Percentiles rank a stretch among this genome's conserved stretches.
Evolutionary conservation across 768 basidiomycete genomes (phyloP).

Genomic region (Pulveroboletus sp.): DNA sequence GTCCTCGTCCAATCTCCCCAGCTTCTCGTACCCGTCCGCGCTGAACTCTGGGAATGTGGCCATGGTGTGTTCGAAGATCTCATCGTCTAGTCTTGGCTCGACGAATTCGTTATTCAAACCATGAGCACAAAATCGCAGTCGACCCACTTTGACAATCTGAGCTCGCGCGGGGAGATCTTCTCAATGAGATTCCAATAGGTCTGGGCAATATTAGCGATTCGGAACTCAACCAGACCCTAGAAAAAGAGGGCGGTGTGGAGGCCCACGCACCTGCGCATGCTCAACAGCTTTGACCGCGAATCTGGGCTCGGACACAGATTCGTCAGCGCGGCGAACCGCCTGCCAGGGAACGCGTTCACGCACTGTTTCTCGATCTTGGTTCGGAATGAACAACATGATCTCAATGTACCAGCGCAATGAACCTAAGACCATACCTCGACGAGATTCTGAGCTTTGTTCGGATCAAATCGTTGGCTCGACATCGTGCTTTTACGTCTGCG

Average conservation of each 20-base stretch:
- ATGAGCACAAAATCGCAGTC: not conserved
- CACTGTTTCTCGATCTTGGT: constrained; percentile 93
- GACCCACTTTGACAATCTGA: constrained; percentile 80
- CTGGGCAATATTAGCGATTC: constrained; percentile 37
- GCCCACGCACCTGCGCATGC: constrained; percentile 85
- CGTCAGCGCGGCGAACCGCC: constrained; percentile 7
- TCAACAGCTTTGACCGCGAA: constrained; percentile 84
- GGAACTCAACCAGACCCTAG: constrained; percentile 5
- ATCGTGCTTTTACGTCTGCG: constrained; percentile 34
- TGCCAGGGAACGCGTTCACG: constrained; percentile 28
- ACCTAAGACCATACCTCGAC: constrained; percentile 58
- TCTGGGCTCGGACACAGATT: constrained; percentile 14
- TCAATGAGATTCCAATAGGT: constrained; percentile 94
- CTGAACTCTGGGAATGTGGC: constrained; percentile 77
- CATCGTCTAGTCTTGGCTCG: constrained; percentile 75
- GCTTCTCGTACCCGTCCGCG: constrained; percentile 42
- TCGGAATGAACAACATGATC: constrained; percentile 21
- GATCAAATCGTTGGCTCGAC: constrained; percentile 64
- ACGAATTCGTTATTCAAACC: constrained; percentile 13
- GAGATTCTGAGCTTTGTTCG: constrained; percentile 88
- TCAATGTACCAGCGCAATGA: constrained; percentile 10
- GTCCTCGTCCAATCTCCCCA: constrained; percentile 75
- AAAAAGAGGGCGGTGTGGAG: constrained; percentile 8
- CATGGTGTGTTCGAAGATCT: constrained; percentile 77
- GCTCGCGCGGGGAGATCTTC: constrained; percentile 68